These are phyloP conservation scores for Meyerozyma athensensis DNA, from an alignment of 1,139 yeast species.

Conservation along the genomic window DNA sequence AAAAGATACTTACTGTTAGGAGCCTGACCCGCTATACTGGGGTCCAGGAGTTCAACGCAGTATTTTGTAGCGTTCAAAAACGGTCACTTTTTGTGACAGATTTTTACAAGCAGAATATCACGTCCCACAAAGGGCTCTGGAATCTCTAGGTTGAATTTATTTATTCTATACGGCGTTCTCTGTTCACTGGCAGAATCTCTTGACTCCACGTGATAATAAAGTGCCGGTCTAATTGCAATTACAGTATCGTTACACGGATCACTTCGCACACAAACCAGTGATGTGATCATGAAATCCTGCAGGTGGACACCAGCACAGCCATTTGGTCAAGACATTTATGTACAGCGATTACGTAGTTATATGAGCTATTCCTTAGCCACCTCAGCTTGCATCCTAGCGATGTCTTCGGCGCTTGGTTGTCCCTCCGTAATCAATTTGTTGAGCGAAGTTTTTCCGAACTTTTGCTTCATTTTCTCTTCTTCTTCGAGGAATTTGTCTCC, in stretches of 20 bases:
- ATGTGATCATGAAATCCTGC: neutral
- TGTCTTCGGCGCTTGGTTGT: slow-evolving; percentile 79
- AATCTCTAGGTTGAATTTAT: neutral
- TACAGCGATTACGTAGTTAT: slow-evolving; percentile 1
- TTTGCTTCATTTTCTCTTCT: slow-evolving; percentile 73
- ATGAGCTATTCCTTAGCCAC: slow-evolving; percentile 12
- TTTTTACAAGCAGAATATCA: neutral
- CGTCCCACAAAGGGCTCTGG: neutral
- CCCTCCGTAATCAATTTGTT: slow-evolving; percentile 84
- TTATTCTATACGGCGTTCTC: no score
- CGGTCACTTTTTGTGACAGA: neutral
- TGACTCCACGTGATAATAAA: no score
- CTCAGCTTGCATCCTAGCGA: slow-evolving; percentile 62
- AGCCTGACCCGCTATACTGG: slow-evolving; percentile 5
- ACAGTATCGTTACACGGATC: no score
- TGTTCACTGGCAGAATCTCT: no score
- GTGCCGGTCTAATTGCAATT: no score
- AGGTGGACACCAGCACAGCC: neutral
- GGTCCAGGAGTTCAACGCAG: slow-evolving; percentile 1
- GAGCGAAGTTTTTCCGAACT: slow-evolving; percentile 75
- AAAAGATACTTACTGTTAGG: slow-evolving; percentile 6
- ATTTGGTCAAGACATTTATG: neutral
- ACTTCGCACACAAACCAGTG: neutral
- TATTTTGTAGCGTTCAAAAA: neutral
- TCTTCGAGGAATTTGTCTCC: slow-evolving; percentile 83